Evolutionary conservation across 129 eudicot species (phyloP).

Genomic region (Flaveria brownii): DNA sequence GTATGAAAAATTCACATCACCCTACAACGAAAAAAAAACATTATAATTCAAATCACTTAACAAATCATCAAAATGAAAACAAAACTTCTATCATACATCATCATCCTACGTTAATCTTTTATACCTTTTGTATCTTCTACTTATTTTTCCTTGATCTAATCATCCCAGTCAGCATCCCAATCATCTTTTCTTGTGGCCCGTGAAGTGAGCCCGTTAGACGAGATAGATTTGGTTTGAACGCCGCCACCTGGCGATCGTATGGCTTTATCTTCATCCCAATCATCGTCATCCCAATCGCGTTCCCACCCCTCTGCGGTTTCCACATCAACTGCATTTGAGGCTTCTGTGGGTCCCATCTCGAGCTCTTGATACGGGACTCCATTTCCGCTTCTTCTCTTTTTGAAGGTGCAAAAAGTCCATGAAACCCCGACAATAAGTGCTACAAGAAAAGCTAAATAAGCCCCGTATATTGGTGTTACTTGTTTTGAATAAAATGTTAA

Average conservation of each 20-base stretch:
- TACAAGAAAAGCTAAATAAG: conserved; percentile 43
- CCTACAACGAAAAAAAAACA: conserved; percentile 28
- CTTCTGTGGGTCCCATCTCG: conserved; percentile 49
- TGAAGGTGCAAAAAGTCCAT: conserved; percentile 51
- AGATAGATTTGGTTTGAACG: conserved; percentile 9
- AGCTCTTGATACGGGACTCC: conserved; percentile 66
- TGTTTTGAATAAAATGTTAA: conserved; percentile 35
- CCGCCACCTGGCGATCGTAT: conserved; percentile 45
- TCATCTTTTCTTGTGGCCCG: conserved; percentile 25
- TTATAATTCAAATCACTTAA: conserved; percentile 1
- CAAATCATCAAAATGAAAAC: conserved; percentile 20
- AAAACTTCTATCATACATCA: conserved; percentile 36
- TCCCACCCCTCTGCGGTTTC: conserved; percentile 59
- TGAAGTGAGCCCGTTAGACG: conserved; percentile 34
- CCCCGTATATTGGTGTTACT: conserved; percentile 54
- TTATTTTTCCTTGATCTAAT: conserved; percentile 20
- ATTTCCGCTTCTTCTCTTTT: conserved; percentile 34
- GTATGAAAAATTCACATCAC: conserved; percentile 18
- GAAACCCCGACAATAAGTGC: conserved; percentile 47
- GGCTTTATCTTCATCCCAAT: conserved; percentile 70
- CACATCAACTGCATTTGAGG: conserved; percentile 31
- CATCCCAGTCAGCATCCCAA: conserved; percentile 40
- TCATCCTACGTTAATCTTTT: background rate
- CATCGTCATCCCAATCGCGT: conserved; percentile 56
- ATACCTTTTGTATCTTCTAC: conserved; percentile 7